A percentile compares a stretch with the other conserved stretches of the same genome.
phyloP scores from a whole-genome alignment of 257 asterid species.

The Linaria vulgaris region DNA sequence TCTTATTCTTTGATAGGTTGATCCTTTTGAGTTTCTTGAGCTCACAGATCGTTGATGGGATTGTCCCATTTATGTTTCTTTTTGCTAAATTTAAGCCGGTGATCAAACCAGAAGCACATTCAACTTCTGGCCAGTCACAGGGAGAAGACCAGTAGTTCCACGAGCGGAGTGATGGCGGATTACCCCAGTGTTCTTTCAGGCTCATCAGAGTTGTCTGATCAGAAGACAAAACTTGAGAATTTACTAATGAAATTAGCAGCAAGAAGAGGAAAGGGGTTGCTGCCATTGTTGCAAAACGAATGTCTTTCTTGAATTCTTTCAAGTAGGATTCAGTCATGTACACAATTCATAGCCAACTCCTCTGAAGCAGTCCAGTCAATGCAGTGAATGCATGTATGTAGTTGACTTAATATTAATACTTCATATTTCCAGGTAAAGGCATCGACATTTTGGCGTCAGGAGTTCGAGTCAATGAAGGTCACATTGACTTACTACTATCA shows the following conservation, averaged over 20 bases:
- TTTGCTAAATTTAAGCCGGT: constrained; percentile 18
- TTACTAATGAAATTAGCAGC: constrained; percentile 26
- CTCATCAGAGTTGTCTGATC: constrained; percentile 34
- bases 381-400: background rate
- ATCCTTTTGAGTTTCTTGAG: constrained; percentile 24
- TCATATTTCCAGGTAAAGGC: too few species aligned
- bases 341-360: background rate
- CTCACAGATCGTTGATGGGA: constrained; percentile 30
- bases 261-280: constrained; percentile 25
- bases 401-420: too few species aligned
- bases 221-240: constrained; percentile 26
- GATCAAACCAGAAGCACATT: constrained; percentile 23
- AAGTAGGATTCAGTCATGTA: background rate
- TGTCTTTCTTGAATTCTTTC: constrained; percentile 8
- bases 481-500: too few species aligned
- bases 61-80: constrained; percentile 26
- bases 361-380: background rate
- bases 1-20: constrained; percentile 21
- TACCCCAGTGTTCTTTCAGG: constrained; percentile 45
- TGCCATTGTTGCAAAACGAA: constrained; percentile 19
- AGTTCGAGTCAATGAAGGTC: too few species aligned
- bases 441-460: too few species aligned
- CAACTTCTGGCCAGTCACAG: constrained; percentile 32
- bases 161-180: constrained; percentile 30
- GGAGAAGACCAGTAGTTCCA: constrained; percentile 39